phyloP scores from a whole-genome alignment of 2,329 filamentous ascomycete species.

The Phyllosticta citribraziliensis region DNA sequence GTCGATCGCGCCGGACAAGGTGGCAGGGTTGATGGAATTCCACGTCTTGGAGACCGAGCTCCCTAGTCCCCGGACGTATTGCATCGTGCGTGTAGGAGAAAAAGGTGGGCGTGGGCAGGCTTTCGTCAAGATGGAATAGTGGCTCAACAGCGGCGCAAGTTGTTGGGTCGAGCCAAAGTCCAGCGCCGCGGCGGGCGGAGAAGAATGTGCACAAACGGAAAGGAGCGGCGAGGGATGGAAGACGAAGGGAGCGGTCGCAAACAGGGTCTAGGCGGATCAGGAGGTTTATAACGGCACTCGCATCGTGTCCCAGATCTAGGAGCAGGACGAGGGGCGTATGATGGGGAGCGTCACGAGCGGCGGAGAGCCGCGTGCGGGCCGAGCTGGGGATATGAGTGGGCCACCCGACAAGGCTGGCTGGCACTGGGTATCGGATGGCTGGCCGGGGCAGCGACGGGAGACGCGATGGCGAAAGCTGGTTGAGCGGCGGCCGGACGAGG shows the following conservation, averaged over 20 bases:
- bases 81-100: slow-evolving; percentile 66
- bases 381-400: neutral
- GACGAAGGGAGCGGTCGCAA: neutral
- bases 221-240: neutral
- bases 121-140: neutral
- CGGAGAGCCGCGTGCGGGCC: neutral
- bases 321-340: slow-evolving; percentile 6
- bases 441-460: neutral
- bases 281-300: neutral
- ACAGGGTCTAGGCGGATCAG: neutral
- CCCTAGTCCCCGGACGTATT: slow-evolving; percentile 94
- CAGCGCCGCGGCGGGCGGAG: slow-evolving; percentile 2
- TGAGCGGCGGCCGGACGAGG: no score
- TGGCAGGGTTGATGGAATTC: slow-evolving; percentile 99
- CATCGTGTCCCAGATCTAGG: neutral
- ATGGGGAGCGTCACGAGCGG: slow-evolving; percentile 9
- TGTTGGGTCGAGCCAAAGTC: slow-evolving; percentile 6
- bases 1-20: slow-evolving; percentile 94
- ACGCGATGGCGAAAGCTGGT: neutral
- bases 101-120: neutral
- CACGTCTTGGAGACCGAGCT: slow-evolving; percentile 96
- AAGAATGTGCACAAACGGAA: neutral
- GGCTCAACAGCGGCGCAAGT: slow-evolving; percentile 7
- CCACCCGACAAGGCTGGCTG: neutral
- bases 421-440: neutral